Evolutionary conservation across 75 land plant genomes (phyloP).

Genomic region (Selaginella moellendorffii): DNA sequence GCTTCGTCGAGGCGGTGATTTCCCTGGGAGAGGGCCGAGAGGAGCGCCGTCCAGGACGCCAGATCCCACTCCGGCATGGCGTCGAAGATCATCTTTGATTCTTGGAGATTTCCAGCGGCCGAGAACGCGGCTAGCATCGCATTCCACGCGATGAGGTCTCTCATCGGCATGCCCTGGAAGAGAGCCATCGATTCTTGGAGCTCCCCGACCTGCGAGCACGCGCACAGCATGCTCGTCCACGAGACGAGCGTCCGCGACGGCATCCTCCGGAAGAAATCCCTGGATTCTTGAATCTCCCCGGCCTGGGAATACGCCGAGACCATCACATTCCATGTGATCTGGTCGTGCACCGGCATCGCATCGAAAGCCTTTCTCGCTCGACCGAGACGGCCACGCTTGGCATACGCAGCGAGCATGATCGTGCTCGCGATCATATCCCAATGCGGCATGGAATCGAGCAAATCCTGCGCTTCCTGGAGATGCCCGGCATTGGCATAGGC

Average conservation of each 20-base stretch:
- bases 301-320: neutral
- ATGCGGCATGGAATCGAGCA: neutral
- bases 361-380: neutral
- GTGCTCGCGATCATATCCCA: neutral
- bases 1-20: neutral
- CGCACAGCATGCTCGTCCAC: neutral
- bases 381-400: neutral
- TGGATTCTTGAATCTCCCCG: neutral
- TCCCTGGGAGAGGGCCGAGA: neutral
- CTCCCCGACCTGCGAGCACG: neutral
- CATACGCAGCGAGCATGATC: neutral
- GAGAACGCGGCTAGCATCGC: neutral
- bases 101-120: neutral
- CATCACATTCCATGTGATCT: neutral
- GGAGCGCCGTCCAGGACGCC: neutral
- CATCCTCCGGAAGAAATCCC: neutral
- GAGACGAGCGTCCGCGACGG: neutral
- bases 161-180: neutral
- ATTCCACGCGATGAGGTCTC: neutral
- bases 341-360: neutral
- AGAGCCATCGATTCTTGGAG: neutral
- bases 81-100: neutral
- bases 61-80: neutral
- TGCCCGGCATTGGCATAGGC: neutral
- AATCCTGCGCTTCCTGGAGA: neutral